These are phyloP conservation scores for Ophiostoma perfectum DNA, from an alignment of 2,329 filamentous ascomycete genomes.

Conservation along the genomic window DNA sequence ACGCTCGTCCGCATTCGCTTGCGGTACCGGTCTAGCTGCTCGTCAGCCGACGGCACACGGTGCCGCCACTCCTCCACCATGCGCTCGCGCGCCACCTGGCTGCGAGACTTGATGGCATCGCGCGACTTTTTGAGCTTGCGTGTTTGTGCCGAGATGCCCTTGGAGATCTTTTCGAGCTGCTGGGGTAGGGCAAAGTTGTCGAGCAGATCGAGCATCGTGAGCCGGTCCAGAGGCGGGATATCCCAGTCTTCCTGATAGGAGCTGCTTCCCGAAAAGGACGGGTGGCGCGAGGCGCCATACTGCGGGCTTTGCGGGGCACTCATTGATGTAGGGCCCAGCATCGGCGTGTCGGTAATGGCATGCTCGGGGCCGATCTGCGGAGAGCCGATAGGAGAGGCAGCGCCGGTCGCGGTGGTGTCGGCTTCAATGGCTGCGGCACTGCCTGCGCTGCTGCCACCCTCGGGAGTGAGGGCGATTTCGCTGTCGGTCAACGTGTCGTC, in stretches of 20 bases:
- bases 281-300: slow-evolving; percentile 58
- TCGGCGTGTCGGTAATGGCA: slow-evolving; percentile 45
- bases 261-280: slow-evolving; percentile 77
- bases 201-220: slow-evolving; percentile 87
- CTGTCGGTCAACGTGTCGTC: slow-evolving; percentile 40
- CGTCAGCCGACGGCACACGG: slow-evolving; percentile 77
- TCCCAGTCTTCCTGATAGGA: slow-evolving; percentile 89
- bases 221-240: slow-evolving; percentile 79
- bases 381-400: slow-evolving; percentile 31
- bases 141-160: slow-evolving; percentile 72
- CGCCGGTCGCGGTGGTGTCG: background rate
- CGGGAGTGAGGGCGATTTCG: slow-evolving; percentile 40
- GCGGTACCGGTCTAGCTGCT: slow-evolving; percentile 86
- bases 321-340: slow-evolving; percentile 40
- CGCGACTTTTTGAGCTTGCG: slow-evolving; percentile 79
- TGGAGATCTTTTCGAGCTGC: slow-evolving; percentile 85
- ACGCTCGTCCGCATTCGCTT: slow-evolving; percentile 82
- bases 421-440: background rate
- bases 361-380: slow-evolving; percentile 44
- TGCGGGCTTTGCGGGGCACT: slow-evolving; percentile 19
- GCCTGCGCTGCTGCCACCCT: slow-evolving; percentile 34
- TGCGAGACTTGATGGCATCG: slow-evolving; percentile 70
- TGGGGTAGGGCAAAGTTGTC: slow-evolving; percentile 90
- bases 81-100: slow-evolving; percentile 74
- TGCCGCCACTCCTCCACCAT: slow-evolving; percentile 92